Conservation (phyloP, 2,329 filamentous ascomycete species). For the Penicillium hesseltinei region DNA sequence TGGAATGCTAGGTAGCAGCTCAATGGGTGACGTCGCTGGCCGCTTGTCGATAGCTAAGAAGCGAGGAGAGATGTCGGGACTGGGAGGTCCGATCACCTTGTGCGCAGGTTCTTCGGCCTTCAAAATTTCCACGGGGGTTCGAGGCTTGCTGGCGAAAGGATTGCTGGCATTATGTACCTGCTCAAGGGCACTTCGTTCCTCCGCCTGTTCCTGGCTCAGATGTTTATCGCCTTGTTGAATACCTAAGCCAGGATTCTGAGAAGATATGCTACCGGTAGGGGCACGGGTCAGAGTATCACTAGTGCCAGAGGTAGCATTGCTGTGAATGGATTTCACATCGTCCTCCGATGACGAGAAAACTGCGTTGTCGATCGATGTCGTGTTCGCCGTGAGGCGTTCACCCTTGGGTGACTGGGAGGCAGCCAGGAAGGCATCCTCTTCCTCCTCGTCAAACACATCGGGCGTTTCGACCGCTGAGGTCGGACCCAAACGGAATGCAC, state of each 20-base stretch:
- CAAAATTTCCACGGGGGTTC: slow-evolving; percentile 30
- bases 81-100: slow-evolving; percentile 25
- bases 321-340: slow-evolving; percentile 25
- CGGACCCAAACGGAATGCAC: slow-evolving; percentile 38
- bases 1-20: slow-evolving; percentile 40
- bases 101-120: slow-evolving; percentile 32
- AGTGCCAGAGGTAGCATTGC: slow-evolving; percentile 29
- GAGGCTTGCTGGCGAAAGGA: slow-evolving; percentile 22
- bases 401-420: slow-evolving; percentile 34
- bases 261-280: slow-evolving; percentile 9
- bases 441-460: slow-evolving; percentile 52
- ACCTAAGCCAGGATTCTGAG: slow-evolving; percentile 29
- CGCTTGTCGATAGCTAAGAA: slow-evolving; percentile 40
- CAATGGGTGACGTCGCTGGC: slow-evolving; percentile 43
- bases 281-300: slow-evolving; percentile 20
- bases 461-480: slow-evolving; percentile 41
- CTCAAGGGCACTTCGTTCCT: slow-evolving; percentile 7
- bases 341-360: slow-evolving; percentile 10
- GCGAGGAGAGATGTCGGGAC: slow-evolving; percentile 38
- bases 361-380: slow-evolving; percentile 6
- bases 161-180: slow-evolving; percentile 21
- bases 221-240: slow-evolving; percentile 24
- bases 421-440: slow-evolving; percentile 50
- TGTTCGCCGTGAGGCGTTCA: slow-evolving; percentile 8
- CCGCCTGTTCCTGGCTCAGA: neutral